Conservation (phyloP, 1,284 basidiomycete genomes). For the Ceratobasidium sp. region DNA sequence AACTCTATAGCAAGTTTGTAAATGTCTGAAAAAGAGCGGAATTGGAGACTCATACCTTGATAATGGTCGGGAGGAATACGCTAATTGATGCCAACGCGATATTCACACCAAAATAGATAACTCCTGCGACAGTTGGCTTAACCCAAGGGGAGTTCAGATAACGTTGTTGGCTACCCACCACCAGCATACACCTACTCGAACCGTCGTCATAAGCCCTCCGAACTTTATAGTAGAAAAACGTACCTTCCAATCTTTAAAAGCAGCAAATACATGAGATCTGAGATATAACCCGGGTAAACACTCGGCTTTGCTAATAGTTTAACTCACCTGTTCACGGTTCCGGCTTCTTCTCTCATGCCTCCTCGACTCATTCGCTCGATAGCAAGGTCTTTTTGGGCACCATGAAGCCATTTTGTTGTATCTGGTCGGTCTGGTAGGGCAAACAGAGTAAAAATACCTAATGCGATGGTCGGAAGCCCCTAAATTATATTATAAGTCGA, state of each 20-base stretch:
- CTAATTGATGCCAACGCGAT: slow-evolving; percentile 82
- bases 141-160: neutral
- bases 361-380: slow-evolving; percentile 80
- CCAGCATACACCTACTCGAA: neutral
- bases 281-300: slow-evolving; percentile 45
- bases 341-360: slow-evolving; percentile 74
- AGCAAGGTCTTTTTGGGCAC: slow-evolving; percentile 79
- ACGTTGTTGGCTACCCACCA: neutral
- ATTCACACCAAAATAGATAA: slow-evolving; percentile 85
- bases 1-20: slow-evolving; percentile 58
- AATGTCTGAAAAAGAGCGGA: neutral
- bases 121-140: slow-evolving; percentile 55
- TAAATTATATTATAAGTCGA: slow-evolving; percentile 53
- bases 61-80: slow-evolving; percentile 88
- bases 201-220: neutral
- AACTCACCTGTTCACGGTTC: slow-evolving; percentile 74
- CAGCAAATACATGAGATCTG: slow-evolving; percentile 71
- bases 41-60: slow-evolving; percentile 58
- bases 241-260: slow-evolving; percentile 80
- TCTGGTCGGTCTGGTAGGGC: slow-evolving; percentile 85
- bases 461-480: slow-evolving; percentile 75
- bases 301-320: neutral
- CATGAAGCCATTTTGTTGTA: slow-evolving; percentile 75
- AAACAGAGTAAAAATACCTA: slow-evolving; percentile 75
- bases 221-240: slow-evolving; percentile 51